Base-by-base conservation (phyloP, 108 stramenopile genomes). In the Cyclotella distinguenda region DNA sequence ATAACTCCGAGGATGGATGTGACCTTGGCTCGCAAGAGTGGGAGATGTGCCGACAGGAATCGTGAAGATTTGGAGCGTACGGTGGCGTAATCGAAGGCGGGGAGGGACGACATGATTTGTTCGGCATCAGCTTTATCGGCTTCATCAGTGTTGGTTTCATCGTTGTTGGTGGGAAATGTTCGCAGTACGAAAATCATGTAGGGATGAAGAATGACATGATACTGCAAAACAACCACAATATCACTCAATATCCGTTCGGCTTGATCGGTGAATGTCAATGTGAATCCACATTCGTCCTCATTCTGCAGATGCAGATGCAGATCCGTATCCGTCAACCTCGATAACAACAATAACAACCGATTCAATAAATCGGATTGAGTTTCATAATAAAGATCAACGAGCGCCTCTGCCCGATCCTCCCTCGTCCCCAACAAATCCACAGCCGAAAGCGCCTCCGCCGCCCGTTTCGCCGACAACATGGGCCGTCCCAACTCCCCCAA, bases 371-470 rank as follows among this genome's bases (percentile, higher is more conserved):
- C 54, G 8, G 93, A 85, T 62, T 94, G 91, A 70, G 87, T 79
- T 27, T 90, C 90, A 67, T 86, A 94, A 72, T 94, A 94, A 33
- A 85, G 31, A 57, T 94, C 93, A 23, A 94, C 58, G 5, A 94
- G 74, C 28, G 59, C 49, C 35, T 35, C 57, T 32, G 77, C 47
- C 39, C 46, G 60, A 48, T 70, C 46, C 31, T 34, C 56, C n/a
- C 72, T 65, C 34, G 61, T 51, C 30, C 40, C 55, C 45, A 94
- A 47, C 39, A 91, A 48, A 66, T 90, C 85, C 33, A 94, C 48
- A 0, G 93, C 77, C 4, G 83, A 72, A 13, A 94, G 58, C 11
- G 93, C 87, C 22, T 85, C 77, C 0, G 93, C 93, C 19, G 87
- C 31, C 13, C 18, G 49, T 28, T 64, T 44, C 13, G 67, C 50